phyloP scores from a whole-genome alignment of 2,329 filamentous ascomycete species.

The Aspergillus sp. region DNA sequence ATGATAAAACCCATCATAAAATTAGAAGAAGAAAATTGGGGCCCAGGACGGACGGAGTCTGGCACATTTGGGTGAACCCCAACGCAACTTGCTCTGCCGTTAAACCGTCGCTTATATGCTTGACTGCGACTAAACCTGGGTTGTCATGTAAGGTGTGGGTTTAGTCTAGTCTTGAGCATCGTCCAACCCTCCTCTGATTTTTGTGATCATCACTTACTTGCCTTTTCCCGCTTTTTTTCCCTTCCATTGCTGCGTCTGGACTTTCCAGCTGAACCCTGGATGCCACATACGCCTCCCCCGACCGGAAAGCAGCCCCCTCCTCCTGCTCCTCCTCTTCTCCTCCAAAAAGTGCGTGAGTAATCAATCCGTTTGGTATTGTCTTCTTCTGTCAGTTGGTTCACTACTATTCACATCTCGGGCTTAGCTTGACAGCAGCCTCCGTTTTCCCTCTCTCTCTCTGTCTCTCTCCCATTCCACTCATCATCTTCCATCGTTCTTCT shows the following conservation, averaged over 20 bases:
- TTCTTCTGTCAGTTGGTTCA: neutral
- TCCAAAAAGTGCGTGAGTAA: neutral
- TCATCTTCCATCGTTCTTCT: neutral
- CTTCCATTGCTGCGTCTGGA: neutral
- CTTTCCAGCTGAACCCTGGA: constrained; percentile 2
- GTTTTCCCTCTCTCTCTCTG: neutral
- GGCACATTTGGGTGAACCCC: neutral
- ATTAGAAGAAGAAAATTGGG: neutral
- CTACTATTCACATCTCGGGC: neutral
- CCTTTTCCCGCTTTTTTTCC: constrained; percentile 1
- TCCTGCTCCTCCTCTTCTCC: neutral
- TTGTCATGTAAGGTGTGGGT: neutral
- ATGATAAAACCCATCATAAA: constrained; percentile 3
- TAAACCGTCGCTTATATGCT: neutral
- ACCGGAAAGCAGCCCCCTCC: too few species aligned
- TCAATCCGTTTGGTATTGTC: neutral
- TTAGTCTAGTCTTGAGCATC: neutral
- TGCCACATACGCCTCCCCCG: neutral
- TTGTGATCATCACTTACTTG: neutral
- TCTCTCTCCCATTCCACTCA: neutral
- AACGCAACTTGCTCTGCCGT: neutral
- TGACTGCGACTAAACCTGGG: neutral
- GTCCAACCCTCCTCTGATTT: neutral
- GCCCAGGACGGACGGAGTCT: neutral
- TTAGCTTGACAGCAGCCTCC: neutral